Evolutionary conservation across 768 basidiomycete species (phyloP), one percentile per base, ranked within the genome.

Genomic region (Pilatotrama ljubarskyi): DNA sequence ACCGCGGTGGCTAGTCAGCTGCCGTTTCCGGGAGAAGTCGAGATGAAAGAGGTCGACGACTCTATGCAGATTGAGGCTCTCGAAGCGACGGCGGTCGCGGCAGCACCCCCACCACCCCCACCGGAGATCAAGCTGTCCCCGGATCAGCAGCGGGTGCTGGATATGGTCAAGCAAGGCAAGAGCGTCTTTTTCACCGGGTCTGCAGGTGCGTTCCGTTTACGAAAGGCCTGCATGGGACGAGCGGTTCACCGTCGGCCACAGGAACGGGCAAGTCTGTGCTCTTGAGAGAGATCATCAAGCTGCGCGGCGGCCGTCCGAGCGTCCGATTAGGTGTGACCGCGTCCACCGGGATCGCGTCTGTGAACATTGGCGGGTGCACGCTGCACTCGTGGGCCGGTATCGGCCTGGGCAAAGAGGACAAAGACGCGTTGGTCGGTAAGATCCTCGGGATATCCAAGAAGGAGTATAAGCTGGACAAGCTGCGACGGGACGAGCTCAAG

Each of bases 111-210:
- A 15, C 41, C 40, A n/a, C 18, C 41, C 1, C 41, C 52, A 73
- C 40, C n/a, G 14, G 69, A 29, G 11, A 65, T 83, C 17, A 22
- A 55, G 5, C 73, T 88, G 13, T 86, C 86, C 11, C 67, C 72
- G 4, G 83, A 86, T 67, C 87, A 88, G 69, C 69, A 65, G 47
- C 49, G 53, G 3, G 80, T 88, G 6, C 69, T 88, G 7, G 64
- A 75, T 14, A 72, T 68, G 64, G 89, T 93, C 7, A 79, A 83
- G 44, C 74, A 74, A 10, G 84, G 86, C 3, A 73, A 81, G 62
- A 92, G 77, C 66, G 84, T 93, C 8, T 94, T 94, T 73, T 94
- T 94, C 70, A 93, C 92, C 0, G 93, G 93, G 1, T 88, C 89
- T 17, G 93, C 93, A 52, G 91, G 91, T 86, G 51, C 26, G 70